Conservation (phyloP, 2,329 filamentous ascomycete genomes). For the Cadophora luteo-olivacea region DNA sequence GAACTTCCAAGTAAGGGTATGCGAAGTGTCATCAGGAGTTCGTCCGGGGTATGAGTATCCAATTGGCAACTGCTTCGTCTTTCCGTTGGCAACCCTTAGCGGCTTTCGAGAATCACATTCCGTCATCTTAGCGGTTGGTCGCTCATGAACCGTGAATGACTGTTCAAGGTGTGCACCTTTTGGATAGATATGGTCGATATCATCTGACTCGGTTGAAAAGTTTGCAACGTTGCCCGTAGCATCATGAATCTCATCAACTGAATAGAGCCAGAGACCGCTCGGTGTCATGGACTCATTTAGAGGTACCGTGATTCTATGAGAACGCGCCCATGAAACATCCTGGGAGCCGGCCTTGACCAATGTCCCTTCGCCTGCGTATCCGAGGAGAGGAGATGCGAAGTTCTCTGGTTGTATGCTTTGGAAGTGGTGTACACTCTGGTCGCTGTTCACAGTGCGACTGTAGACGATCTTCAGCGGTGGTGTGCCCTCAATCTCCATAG, state of each 20-base stretch:
- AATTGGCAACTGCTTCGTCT: conserved; percentile 71
- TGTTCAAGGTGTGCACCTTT: conserved; percentile 72
- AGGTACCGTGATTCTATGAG: conserved; percentile 77
- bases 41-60: conserved; percentile 69
- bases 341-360: conserved; percentile 64
- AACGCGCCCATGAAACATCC: conserved; percentile 81
- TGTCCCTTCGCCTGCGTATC: conserved; percentile 61
- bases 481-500: conserved; percentile 83
- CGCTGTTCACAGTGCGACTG: conserved; percentile 83
- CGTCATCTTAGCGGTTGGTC: conserved; percentile 74
- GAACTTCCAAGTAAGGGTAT: conserved; percentile 82
- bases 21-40: conserved; percentile 65
- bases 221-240: conserved; percentile 85
- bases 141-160: conserved; percentile 83
- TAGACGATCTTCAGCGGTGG: conserved; percentile 94
- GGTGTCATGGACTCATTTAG: conserved; percentile 88
- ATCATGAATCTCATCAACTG: conserved; percentile 90
- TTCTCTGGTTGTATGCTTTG: conserved; percentile 94
- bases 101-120: conserved; percentile 83
- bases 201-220: conserved; percentile 71
- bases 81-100: conserved; percentile 82
- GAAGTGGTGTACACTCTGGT: conserved; percentile 84
- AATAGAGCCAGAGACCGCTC: conserved; percentile 86
- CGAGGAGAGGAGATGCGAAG: conserved; percentile 77
- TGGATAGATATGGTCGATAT: conserved; percentile 65